A percentile compares a stretch with the other conserved stretches of the same genome.
Conservation (phyloP, 148 eudicot species). For the Polygonum maritimum region DNA sequence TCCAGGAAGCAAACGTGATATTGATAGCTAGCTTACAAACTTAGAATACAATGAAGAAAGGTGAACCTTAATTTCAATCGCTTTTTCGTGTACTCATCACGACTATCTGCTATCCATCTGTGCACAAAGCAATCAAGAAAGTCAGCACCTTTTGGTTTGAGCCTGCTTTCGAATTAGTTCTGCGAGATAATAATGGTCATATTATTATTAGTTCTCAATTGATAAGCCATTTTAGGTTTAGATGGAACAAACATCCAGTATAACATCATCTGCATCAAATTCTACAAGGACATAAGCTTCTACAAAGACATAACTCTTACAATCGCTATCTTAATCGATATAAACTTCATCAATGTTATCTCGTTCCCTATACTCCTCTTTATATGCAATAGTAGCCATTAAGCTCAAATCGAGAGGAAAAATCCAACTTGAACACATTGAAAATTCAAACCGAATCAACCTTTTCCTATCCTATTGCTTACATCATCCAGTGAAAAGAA, state of each 20-base stretch:
- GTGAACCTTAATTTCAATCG: too few species aligned
- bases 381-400: neutral
- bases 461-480: neutral
- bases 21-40: too few species aligned
- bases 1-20: too few species aligned
- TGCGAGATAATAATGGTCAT: neutral
- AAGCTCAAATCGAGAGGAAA: neutral
- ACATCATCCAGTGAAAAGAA: neutral
- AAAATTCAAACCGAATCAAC: neutral
- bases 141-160: neutral
- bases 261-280: neutral
- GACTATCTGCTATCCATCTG: conserved; percentile 99
- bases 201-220: too few species aligned
- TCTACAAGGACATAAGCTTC: too few species aligned
- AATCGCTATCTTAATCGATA: neutral
- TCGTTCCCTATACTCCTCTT: neutral
- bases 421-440: neutral
- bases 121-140: conserved; percentile 12
- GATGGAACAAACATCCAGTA: neutral
- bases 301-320: neutral
- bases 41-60: too few species aligned
- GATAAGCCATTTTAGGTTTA: neutral
- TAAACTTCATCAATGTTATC: neutral
- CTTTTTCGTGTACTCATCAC: conserved; percentile 92
- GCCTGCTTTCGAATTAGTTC: neutral